Evolutionary conservation across 208 protist species (phyloP).

Genomic region (Strigomonas galati): DNA sequence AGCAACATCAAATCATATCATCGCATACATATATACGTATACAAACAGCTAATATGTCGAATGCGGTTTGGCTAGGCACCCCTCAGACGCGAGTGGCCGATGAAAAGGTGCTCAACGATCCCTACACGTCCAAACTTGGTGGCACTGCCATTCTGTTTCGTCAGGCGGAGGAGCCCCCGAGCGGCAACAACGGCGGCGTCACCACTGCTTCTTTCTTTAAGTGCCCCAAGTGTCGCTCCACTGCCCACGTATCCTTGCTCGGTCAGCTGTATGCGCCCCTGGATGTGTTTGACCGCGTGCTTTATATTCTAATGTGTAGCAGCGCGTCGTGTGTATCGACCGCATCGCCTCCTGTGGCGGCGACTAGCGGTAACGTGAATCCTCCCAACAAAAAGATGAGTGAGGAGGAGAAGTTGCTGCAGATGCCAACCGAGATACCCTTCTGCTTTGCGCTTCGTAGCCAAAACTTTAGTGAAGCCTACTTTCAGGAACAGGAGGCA

Average conservation of each 20-base stretch:
- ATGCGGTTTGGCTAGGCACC: constrained; percentile 60
- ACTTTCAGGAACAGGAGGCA: constrained; percentile 29
- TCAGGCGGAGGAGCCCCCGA: constrained; percentile 11
- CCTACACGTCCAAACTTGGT: constrained; percentile 68
- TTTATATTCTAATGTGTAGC: constrained; percentile 78
- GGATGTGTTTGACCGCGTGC: constrained; percentile 71
- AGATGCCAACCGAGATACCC: constrained; percentile 21
- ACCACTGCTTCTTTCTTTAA: constrained; percentile 38
- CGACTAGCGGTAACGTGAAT: not conserved
- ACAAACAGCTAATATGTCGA: not conserved
- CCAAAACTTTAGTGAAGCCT: constrained; percentile 77
- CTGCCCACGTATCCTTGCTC: constrained; percentile 53
- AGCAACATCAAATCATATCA: too few relatives aligned
- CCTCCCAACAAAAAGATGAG: not conserved
- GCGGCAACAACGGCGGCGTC: constrained; percentile 11
- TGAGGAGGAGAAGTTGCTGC: not conserved
- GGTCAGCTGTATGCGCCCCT: constrained; percentile 79
- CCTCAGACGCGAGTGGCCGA: constrained; percentile 22
- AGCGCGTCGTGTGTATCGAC: not conserved
- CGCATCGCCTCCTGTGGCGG: not conserved
- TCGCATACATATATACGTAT: too few relatives aligned
- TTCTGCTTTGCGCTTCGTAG: constrained; percentile 77
- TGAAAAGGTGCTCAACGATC: constrained; percentile 41
- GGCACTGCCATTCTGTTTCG: constrained; percentile 64
- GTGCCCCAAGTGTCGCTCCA: constrained; percentile 68